Evolutionary conservation across 768 basidiomycete species (phyloP).

Genomic region (Mycena filopes): DNA sequence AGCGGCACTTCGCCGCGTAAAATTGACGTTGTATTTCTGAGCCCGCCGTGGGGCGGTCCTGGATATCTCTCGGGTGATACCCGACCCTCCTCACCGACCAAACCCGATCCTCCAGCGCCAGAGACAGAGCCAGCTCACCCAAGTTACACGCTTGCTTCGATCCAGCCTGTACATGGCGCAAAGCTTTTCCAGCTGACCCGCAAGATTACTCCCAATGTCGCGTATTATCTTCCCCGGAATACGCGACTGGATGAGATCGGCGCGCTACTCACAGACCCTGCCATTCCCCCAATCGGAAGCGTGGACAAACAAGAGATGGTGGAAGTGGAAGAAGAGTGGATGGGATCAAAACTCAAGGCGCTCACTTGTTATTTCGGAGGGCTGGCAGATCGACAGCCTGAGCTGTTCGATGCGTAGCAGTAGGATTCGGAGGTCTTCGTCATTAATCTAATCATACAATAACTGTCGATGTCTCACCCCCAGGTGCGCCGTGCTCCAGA

Average conservation of each 20-base stretch:
- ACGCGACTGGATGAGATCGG: slow-evolving; percentile 78
- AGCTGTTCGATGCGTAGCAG: slow-evolving; percentile 52
- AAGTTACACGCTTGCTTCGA: slow-evolving; percentile 73
- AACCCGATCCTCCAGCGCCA: slow-evolving; percentile 18
- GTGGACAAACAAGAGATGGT: slow-evolving; percentile 60
- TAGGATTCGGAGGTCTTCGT: too few relatives aligned
- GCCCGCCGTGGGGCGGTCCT: slow-evolving; percentile 97
- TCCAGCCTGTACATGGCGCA: slow-evolving; percentile 84
- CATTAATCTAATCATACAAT: slow-evolving; percentile 4
- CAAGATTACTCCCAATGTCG: slow-evolving; percentile 81
- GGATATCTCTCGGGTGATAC: slow-evolving; percentile 61
- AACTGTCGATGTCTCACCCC: slow-evolving; percentile 6
- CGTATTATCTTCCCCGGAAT: slow-evolving; percentile 92
- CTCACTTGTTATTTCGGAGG: slow-evolving; percentile 96
- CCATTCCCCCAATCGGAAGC: not conserved
- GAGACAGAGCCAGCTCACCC: slow-evolving; percentile 24
- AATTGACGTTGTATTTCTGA: slow-evolving; percentile 92
- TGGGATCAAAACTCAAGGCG: slow-evolving; percentile 92
- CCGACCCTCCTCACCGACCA: slow-evolving; percentile 33
- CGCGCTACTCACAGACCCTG: slow-evolving; percentile 49
- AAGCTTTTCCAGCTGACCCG: slow-evolving; percentile 83
- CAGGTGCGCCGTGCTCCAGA: slow-evolving; percentile 21
- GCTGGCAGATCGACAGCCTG: slow-evolving; percentile 73
- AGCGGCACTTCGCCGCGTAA: slow-evolving; percentile 50
- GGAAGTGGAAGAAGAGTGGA: slow-evolving; percentile 98